These are phyloP conservation scores for Aspergillus affinis DNA, from an alignment of 495 filamentous ascomycete species.

Conservation along the genomic window DNA sequence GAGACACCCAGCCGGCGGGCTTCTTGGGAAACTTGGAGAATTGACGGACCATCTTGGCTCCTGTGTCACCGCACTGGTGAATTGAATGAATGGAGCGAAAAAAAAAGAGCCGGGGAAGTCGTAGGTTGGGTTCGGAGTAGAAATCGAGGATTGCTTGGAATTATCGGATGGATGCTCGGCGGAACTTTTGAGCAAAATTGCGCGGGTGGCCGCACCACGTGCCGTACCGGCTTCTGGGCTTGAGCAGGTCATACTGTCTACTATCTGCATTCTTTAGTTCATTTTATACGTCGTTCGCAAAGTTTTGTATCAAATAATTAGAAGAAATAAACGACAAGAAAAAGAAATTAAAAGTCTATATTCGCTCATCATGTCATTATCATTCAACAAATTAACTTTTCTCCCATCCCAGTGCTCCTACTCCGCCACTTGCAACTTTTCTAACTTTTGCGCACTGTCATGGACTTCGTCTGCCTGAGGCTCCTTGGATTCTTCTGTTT, in stretches of 20 bases:
- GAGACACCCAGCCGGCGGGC: conserved; percentile 22
- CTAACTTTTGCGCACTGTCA: conserved; percentile 35
- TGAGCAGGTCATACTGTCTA: not conserved
- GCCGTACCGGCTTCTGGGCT: conserved; percentile 26
- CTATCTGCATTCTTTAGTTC: not conserved
- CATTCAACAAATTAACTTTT: conserved; percentile 12
- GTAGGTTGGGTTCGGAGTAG: not conserved
- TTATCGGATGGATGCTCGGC: conserved; percentile 15
- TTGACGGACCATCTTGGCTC: conserved; percentile 38
- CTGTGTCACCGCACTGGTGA: not conserved
- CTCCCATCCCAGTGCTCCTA: conserved; percentile 5
- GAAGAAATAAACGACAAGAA: conserved; percentile 3
- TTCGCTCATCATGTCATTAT: conserved; percentile 41
- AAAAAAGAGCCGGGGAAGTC: not conserved
- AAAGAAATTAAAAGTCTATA: conserved; percentile 22
- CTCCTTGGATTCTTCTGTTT: conserved; percentile 15
- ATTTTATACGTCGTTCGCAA: too few species aligned
- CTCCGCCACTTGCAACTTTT: conserved; percentile 37
- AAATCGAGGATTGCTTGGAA: not conserved
- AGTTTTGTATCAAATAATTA: not conserved
- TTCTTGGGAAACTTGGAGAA: conserved; percentile 30
- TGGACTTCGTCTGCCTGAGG: conserved; percentile 26
- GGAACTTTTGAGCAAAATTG: conserved; percentile 38
- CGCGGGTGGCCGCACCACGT: conserved; percentile 41
- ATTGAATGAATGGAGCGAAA: not conserved